These are phyloP conservation scores for Monosporascus sp. DNA, from an alignment of 2,329 filamentous ascomycete genomes.

Conservation along the genomic window DNA sequence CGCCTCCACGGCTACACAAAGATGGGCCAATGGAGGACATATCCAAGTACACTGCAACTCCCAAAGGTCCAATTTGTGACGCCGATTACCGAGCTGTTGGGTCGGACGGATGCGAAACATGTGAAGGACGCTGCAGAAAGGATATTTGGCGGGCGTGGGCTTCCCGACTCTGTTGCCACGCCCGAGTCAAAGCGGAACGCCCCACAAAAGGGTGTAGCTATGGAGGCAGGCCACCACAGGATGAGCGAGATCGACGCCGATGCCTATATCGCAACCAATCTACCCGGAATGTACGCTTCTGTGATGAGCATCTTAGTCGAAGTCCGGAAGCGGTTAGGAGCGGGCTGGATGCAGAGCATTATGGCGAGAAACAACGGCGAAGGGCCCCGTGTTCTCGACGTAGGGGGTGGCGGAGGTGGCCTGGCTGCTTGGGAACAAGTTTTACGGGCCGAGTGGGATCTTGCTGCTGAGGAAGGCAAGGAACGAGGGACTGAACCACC, in stretches of 20 bases:
- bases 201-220: constrained; percentile 58
- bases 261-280: constrained; percentile 61
- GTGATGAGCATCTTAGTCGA: constrained; percentile 65
- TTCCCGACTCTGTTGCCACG: constrained; percentile 74
- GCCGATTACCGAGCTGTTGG: constrained; percentile 66
- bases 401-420: constrained; percentile 68
- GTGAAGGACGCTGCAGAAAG: constrained; percentile 65
- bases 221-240: constrained; percentile 57
- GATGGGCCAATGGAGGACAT: constrained; percentile 68
- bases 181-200: constrained; percentile 51
- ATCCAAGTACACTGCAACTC: constrained; percentile 68
- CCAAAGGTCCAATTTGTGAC: constrained; percentile 64
- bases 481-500: constrained; percentile 42
- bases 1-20: constrained; percentile 71
- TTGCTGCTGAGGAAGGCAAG: constrained; percentile 50
- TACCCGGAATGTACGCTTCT: constrained; percentile 68
- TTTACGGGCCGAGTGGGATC: constrained; percentile 73
- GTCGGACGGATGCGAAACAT: constrained; percentile 66
- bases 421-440: constrained; percentile 74
- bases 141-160: constrained; percentile 68
- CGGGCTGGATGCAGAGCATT: constrained; percentile 62
- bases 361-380: constrained; percentile 51
- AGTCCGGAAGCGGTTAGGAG: constrained; percentile 66
- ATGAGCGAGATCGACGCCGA: constrained; percentile 76
- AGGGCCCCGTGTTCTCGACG: constrained; percentile 64